Base-by-base conservation (phyloP, 140 eudicot species). In the Erigeron philadelphicus region DNA sequence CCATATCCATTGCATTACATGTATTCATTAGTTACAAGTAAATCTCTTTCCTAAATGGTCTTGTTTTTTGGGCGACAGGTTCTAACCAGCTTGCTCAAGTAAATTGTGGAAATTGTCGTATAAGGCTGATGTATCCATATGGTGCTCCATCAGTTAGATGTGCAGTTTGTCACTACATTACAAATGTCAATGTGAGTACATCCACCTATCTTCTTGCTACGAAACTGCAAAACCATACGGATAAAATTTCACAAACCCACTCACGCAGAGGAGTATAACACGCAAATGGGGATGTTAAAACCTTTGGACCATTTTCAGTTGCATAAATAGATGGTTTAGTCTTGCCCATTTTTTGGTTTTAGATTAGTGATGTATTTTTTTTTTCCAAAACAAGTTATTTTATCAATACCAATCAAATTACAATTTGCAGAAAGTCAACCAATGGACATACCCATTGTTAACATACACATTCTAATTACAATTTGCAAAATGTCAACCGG, bases 111-210 rank as follows among this genome's bases (percentile, higher is more conserved):
- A 89, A 85, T 72, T 93, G 98, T 70, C 84, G 78, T 45, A 89
- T 88, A 21, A 76, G 55, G 69, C 76, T 93, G 65, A 86, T 93
- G 98, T 93, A 93, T 76, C 98, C 98, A 19, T 82, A 70, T 50
- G 98, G 98, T 76, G 92, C 98, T 19, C 95, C 92, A 19, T 93
- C 98, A 17, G 98, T 93, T 68, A 93, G 85, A 84, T 93, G 96
- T 76, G 95, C 95, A 13, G 70, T 93, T 69, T 93, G 98, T 78
- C 96, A 93, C 41, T 83, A 72, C 68, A 82, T 93, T 69, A 93
- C 98, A 17, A 83, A 89, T 75, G 88, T 87, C 67, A 90, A 81
- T 80, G 95, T 87, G 72, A 84, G 96, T 89, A 54, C 23, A 55
- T 64, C 42, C 17, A 68, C 15, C 38, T 46, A 16, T 71, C 35